Evolutionary conservation across 2,329 filamentous ascomycete genomes (phyloP).

Genomic region (Cladosporium sp.): DNA sequence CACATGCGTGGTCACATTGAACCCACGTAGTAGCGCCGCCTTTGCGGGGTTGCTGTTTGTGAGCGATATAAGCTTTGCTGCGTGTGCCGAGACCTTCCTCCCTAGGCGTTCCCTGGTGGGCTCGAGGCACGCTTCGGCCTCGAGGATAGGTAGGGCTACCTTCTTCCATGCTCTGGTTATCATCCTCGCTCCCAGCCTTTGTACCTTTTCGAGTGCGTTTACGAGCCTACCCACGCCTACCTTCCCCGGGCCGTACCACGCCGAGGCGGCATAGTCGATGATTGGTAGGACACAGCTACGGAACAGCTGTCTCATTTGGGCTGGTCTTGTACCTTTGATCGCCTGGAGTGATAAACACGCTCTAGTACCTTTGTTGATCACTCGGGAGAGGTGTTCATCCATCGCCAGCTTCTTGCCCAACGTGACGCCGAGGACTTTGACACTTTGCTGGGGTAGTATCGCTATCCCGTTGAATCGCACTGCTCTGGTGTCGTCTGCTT

Average conservation of each 20-base stretch:
- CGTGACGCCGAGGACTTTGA: no score
- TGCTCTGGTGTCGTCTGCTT: no score
- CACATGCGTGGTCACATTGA: neutral
- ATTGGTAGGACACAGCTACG: neutral
- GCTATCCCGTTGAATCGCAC: no score
- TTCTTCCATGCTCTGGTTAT: neutral
- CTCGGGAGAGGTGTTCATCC: neutral
- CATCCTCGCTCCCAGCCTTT: neutral
- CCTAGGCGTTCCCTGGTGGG: neutral
- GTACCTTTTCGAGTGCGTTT: neutral
- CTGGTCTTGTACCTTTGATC: neutral
- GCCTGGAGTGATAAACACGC: neutral
- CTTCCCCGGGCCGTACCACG: neutral
- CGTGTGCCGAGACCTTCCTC: neutral
- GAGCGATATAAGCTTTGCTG: neutral
- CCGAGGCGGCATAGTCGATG: neutral
- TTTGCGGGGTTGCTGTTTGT: neutral
- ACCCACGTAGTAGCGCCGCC: neutral
- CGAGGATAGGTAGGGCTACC: neutral
- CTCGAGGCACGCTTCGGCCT: neutral
- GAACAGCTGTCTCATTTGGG: neutral
- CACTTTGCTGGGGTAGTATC: no score
- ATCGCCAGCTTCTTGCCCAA: no score
- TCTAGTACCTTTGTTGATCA: neutral
- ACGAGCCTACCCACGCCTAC: neutral